These are phyloP conservation scores for Neurospora sp. DNA, from an alignment of 2,329 filamentous ascomycete genomes.

Conservation along the genomic window DNA sequence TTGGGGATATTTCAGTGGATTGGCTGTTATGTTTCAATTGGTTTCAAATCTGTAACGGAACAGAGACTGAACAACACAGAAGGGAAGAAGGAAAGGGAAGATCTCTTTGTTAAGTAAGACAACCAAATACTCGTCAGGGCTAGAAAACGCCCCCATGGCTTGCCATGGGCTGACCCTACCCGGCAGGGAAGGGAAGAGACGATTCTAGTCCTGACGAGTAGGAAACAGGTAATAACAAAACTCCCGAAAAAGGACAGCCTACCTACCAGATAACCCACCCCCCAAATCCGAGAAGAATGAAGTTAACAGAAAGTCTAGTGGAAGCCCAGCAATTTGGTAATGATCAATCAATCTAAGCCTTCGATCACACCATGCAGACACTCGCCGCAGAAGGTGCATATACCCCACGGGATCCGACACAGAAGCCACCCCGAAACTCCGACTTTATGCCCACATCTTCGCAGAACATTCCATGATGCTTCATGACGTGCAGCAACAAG, in stretches of 20 bases:
- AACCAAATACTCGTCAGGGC: too few species aligned
- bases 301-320: neutral
- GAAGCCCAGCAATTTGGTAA: neutral
- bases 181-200: too few species aligned
- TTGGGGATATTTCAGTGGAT: too few species aligned
- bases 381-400: neutral
- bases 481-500: neutral
- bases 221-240: neutral
- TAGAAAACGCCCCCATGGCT: too few species aligned
- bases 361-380: neutral
- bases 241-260: neutral
- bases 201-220: neutral
- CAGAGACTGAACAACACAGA: neutral
- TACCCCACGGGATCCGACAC: neutral
- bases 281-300: neutral
- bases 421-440: neutral
- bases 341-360: neutral
- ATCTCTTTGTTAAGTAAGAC: too few species aligned
- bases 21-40: neutral
- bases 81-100: too few species aligned
- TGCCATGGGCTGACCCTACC: too few species aligned
- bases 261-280: neutral
- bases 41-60: neutral
- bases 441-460: neutral
- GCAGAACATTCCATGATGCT: neutral